Conservation (phyloP, 2,329 filamentous ascomycete genomes). For the Paramyrothecium roridum region DNA sequence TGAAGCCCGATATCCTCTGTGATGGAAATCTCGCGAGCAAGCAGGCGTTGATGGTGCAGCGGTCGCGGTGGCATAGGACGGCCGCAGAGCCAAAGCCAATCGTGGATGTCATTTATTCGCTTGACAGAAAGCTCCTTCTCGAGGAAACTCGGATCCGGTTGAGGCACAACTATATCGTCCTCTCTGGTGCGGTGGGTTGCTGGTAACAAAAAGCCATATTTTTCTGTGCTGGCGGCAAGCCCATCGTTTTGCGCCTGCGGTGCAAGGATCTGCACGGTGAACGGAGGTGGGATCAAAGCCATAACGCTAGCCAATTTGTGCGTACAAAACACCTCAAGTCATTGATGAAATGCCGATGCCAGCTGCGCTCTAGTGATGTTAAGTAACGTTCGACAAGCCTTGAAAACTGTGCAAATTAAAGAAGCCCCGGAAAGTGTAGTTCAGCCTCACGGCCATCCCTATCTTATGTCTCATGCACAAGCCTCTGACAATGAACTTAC, state of each 20-base stretch:
- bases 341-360: too few relatives aligned
- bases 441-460: too few relatives aligned
- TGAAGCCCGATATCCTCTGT: slow-evolving; percentile 35
- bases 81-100: slow-evolving; percentile 13
- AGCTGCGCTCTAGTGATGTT: too few relatives aligned
- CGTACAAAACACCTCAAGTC: too few relatives aligned
- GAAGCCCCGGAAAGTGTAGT: too few relatives aligned
- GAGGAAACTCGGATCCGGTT: slow-evolving; percentile 15
- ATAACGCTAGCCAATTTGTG: too few relatives aligned
- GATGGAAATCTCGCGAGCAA: slow-evolving; percentile 28
- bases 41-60: slow-evolving; percentile 31
- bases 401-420: too few relatives aligned
- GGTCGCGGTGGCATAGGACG: slow-evolving; percentile 32
- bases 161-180: slow-evolving; percentile 23
- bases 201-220: slow-evolving; percentile 18
- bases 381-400: too few relatives aligned
- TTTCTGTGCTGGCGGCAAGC: neutral
- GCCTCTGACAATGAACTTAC: too few relatives aligned
- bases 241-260: neutral
- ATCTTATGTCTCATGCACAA: too few relatives aligned
- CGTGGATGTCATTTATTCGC: slow-evolving; percentile 22
- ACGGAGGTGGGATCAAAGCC: too few relatives aligned
- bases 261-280: neutral
- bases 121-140: slow-evolving; percentile 23
- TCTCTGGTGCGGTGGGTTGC: slow-evolving; percentile 22